Evolutionary conservation across 176 grass and related monocot species (phyloP), one percentile per base, ranked within the genome.

Genomic region (Oryza longistaminata): DNA sequence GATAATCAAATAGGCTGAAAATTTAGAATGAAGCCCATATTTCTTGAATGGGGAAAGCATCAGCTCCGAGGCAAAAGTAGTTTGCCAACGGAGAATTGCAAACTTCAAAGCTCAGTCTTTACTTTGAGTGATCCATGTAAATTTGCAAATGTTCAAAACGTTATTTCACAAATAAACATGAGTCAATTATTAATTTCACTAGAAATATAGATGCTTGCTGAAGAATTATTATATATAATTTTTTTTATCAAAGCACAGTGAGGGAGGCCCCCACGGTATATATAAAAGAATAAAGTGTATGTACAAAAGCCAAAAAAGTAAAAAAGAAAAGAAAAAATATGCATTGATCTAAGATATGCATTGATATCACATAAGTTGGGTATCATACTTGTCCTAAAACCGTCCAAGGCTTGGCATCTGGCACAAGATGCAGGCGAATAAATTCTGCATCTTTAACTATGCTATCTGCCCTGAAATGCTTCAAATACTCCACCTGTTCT

Each of bases 401-500:
- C 60, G 85, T 95, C 96, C 96, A 98, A 74, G 96, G 90, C 76
- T 92, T 90, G 70, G 86, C 81, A 76, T 92, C 83, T 80, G 90
- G 90, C 31, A 92, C 93, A 83, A 98, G 83, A 74, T 21, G 79
- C 55, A 67, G 26, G 52, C 96, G 89, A n/a, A 98, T 95, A 85
- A 92, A 89, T 78, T 98, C 96, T 66, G 96, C 91, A 60, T 98
- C 96, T 70, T 87, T 93, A 43, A 98, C 96, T 83, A 98, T 98
- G 78, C 89, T 98, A 85, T 98, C 93, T 0, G 93, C 96, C 90
- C 96, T 88, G 68, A 98, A 98, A 90, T 98, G 87, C 81, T 98
- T 93, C 76, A 98, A 81, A 70, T 87, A 98, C 12, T 98, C 85
- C 10, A 65, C 89, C 58, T 93, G 85, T 77, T 92, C 84, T 40